Evolutionary conservation across 148 eudicot species (phyloP).

Genomic region (Nyssa sinensis): DNA sequence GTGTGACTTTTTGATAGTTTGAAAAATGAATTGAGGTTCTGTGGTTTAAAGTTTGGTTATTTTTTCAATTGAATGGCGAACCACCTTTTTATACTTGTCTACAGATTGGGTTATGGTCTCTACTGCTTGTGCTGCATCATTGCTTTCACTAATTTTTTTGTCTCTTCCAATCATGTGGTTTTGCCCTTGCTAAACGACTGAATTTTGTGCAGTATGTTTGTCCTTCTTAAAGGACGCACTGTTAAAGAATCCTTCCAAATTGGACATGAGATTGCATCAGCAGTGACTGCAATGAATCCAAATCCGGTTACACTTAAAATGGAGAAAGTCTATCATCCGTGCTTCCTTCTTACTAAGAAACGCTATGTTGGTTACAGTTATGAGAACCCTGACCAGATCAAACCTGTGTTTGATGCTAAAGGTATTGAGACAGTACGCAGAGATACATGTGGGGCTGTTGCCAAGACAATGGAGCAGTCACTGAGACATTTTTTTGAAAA

Average conservation of each 20-base stretch:
- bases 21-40: not conserved
- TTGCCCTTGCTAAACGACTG: constrained; percentile 13
- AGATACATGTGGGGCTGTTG: constrained; percentile 91
- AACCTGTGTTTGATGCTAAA: constrained; percentile 89
- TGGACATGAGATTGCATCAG: constrained; percentile 85
- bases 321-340: constrained; percentile 95
- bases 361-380: constrained; percentile 94
- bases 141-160: not conserved
- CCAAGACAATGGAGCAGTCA: constrained; percentile 90
- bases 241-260: constrained; percentile 62
- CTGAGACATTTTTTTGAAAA: constrained; percentile 65
- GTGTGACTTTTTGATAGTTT: not conserved
- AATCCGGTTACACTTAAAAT: constrained; percentile 80
- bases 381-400: constrained; percentile 70
- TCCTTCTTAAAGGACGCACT: constrained; percentile 80
- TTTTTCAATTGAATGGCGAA: not conserved
- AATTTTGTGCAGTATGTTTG: constrained; percentile 78
- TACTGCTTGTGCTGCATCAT: not conserved
- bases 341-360: constrained; percentile 95
- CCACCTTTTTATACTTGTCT: not conserved
- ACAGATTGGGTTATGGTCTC: not conserved
- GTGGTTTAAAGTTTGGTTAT: not conserved
- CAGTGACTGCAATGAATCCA: constrained; percentile 73
- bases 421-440: constrained; percentile 96
- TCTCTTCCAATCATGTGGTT: not conserved